A percentile compares a stretch with the other conserved stretches of the same genome.
phyloP scores from a whole-genome alignment of 176 grass and related monocot genomes.

The Puccinellia tenuiflora region DNA sequence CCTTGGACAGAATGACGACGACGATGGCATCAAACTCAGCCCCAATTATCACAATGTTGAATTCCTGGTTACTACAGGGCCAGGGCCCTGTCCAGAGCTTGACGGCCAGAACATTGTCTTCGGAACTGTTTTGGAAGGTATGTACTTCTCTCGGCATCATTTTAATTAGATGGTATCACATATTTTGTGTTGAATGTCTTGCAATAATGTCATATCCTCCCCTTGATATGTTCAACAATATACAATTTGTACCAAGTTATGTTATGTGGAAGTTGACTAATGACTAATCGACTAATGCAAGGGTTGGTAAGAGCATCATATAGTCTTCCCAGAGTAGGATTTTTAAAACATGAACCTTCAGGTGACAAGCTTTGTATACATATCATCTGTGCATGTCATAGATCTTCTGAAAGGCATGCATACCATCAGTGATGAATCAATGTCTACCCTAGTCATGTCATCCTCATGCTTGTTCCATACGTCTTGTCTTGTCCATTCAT shows the following conservation, averaged over 20 bases:
- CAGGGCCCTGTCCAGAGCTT: conserved; percentile 81
- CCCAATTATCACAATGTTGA: conserved; percentile 87
- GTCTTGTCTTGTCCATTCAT: background rate
- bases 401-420: background rate
- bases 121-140: conserved; percentile 96
- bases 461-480: background rate
- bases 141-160: conserved; percentile 9
- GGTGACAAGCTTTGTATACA: background rate
- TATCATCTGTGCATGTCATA: background rate
- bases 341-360: conserved; percentile 3
- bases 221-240: background rate
- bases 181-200: background rate
- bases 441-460: background rate
- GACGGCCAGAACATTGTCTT: conserved; percentile 94
- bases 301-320: conserved; percentile 2
- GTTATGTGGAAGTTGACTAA: background rate
- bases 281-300: background rate
- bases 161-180: background rate
- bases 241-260: background rate
- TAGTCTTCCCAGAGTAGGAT: background rate
- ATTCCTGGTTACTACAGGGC: conserved; percentile 93
- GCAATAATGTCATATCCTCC: background rate
- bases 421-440: background rate
- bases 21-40: conserved; percentile 67
- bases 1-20: conserved; percentile 84